Evolutionary conservation across 306 rosid genomes (phyloP).

Genomic region (Quercus alba): DNA sequence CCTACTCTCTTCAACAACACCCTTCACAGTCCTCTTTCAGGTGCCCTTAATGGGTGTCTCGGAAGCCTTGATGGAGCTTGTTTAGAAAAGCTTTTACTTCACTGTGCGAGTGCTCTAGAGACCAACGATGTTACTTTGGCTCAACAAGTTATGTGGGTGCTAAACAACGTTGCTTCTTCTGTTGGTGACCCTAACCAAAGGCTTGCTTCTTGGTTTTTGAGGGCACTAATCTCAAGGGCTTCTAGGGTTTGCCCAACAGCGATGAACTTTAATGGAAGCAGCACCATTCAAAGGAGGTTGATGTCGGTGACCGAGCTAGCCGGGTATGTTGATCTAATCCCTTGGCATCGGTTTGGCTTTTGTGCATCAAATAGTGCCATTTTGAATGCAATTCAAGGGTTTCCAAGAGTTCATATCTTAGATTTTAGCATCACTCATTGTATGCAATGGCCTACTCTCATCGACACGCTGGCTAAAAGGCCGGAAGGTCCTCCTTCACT

Average conservation of each 20-base stretch:
- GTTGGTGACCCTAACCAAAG: constrained; percentile 89
- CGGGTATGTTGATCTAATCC: constrained; percentile 94
- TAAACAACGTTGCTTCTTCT: constrained; percentile 84
- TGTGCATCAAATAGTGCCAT: constrained; percentile 80
- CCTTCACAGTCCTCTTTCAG: constrained; percentile 42
- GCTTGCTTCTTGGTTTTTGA: constrained; percentile 84
- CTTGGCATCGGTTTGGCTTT: constrained; percentile 92
- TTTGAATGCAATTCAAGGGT: constrained; percentile 62
- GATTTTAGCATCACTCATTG: constrained; percentile 89
- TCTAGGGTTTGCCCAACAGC: constrained; percentile 63
- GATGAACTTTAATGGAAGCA: constrained; percentile 46
- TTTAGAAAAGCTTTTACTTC: constrained; percentile 81
- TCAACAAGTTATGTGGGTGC: constrained; percentile 99
- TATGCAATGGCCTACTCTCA: constrained; percentile 99
- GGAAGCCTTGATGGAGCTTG: constrained; percentile 91
- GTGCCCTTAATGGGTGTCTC: constrained; percentile 71
- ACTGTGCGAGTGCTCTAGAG: constrained; percentile 89
- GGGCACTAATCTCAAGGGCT: constrained; percentile 83
- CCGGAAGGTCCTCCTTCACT: constrained; percentile 83
- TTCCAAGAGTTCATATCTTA: constrained; percentile 59
- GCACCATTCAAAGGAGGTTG: constrained; percentile 48
- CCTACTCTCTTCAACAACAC: constrained; percentile 45
- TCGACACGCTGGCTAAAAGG: constrained; percentile 69
- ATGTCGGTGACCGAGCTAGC: constrained; percentile 85
- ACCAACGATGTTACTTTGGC: constrained; percentile 82